Percentiles rank a stretch among this genome's conserved stretches.
Evolutionary conservation across 1,284 basidiomycete genomes (phyloP).

Genomic region (Boletellus deceptivus): DNA sequence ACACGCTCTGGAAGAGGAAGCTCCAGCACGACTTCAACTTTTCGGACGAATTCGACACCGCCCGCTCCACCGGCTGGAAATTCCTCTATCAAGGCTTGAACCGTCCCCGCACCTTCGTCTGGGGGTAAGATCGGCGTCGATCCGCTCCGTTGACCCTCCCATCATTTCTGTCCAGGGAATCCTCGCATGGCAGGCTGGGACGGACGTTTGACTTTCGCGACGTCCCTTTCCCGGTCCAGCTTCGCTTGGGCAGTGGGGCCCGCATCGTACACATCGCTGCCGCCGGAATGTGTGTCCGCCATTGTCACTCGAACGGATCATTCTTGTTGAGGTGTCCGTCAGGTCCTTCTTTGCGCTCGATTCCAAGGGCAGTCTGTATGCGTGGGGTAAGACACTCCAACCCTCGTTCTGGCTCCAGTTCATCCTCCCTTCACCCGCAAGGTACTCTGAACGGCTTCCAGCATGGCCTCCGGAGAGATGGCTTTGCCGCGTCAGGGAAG

Average conservation of each 20-base stretch:
- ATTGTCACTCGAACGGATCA: slow-evolving; percentile 4
- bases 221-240: slow-evolving; percentile 61
- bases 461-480: slow-evolving; percentile 45
- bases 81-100: slow-evolving; percentile 72
- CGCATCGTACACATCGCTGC: slow-evolving; percentile 75
- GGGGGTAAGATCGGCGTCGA: slow-evolving; percentile 59
- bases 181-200: slow-evolving; percentile 61
- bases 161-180: slow-evolving; percentile 44
- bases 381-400: slow-evolving; percentile 64
- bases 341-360: slow-evolving; percentile 84
- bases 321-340: not conserved
- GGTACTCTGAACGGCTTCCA: slow-evolving; percentile 60
- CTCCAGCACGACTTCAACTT: slow-evolving; percentile 79
- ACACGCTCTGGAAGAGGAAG: slow-evolving; percentile 76
- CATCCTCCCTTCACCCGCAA: slow-evolving; percentile 36
- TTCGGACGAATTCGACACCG: slow-evolving; percentile 56
- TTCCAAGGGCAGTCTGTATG: slow-evolving; percentile 68
- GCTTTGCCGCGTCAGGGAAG: slow-evolving; percentile 56
- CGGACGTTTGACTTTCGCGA: slow-evolving; percentile 37
- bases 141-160: slow-evolving; percentile 1
- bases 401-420: slow-evolving; percentile 2
- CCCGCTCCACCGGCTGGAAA: slow-evolving; percentile 73
- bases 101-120: slow-evolving; percentile 65
- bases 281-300: slow-evolving; percentile 67
- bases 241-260: slow-evolving; percentile 50